Conservation (phyloP, 306 rosid species). For the Rubus idaeus region DNA sequence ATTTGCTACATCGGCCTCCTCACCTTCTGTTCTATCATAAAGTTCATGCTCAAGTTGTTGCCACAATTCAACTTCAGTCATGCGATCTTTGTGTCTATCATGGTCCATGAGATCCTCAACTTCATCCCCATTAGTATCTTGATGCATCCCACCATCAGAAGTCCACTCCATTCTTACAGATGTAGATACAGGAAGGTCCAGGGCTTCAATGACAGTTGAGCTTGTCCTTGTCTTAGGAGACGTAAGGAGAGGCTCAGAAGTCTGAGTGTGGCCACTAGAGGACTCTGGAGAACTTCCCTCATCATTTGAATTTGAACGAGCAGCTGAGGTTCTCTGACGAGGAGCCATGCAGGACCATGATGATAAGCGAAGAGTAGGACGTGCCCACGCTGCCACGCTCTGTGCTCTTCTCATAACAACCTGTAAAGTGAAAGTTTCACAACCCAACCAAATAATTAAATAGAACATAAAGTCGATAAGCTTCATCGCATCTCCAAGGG, state of each 20-base stretch:
- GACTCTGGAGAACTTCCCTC: conserved; percentile 38
- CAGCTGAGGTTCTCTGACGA: conserved; percentile 53
- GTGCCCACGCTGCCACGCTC: conserved; percentile 97
- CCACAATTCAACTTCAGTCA: conserved; percentile 92
- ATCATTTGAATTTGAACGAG: conserved; percentile 41
- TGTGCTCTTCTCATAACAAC: conserved; percentile 93
- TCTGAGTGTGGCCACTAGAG: conserved; percentile 31
- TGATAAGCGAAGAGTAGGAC: conserved; percentile 63
- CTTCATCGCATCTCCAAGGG: not conserved
- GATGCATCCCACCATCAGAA: conserved; percentile 43
- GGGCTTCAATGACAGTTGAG: conserved; percentile 37
- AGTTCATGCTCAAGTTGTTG: conserved; percentile 87
- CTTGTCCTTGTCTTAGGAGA: conserved; percentile 40
- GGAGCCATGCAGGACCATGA: conserved; percentile 97
- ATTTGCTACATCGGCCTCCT: conserved; percentile 55
- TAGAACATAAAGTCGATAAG: not conserved
- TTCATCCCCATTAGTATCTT: conserved; percentile 33
- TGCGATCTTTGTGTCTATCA: conserved; percentile 51
- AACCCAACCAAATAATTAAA: not conserved
- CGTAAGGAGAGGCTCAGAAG: conserved; percentile 48
- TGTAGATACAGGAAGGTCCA: conserved; percentile 59
- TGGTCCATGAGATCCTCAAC: conserved; percentile 38
- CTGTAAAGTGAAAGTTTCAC: conserved; percentile 38
- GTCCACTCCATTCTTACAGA: conserved; percentile 64
- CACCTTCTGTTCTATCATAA: conserved; percentile 48